phyloP scores from a whole-genome alignment of 2,329 filamentous ascomycete species.

The Trichoderma sp. region DNA sequence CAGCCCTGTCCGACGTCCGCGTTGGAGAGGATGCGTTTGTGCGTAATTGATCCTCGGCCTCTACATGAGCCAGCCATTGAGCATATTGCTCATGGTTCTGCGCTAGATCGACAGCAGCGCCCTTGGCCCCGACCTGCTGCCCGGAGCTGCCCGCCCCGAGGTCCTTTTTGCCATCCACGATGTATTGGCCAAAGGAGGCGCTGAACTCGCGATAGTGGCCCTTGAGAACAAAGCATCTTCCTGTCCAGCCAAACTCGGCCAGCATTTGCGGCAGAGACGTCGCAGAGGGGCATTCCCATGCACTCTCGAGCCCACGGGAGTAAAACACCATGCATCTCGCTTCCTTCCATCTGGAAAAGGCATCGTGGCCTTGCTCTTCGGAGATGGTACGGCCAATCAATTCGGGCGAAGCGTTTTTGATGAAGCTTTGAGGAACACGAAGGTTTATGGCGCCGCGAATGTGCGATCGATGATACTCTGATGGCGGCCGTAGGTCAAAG shows the following conservation, averaged over 20 bases:
- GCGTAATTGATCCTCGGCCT: conserved; percentile 47
- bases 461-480: conserved; percentile 54
- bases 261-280: conserved; percentile 51
- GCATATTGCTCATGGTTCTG: conserved; percentile 46
- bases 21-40: conserved; percentile 44
- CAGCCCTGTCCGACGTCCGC: conserved; percentile 45
- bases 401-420: conserved; percentile 52
- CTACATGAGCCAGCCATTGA: conserved; percentile 49
- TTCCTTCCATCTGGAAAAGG: conserved; percentile 51
- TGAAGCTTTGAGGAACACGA: conserved; percentile 52
- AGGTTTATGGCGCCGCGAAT: conserved; percentile 57
- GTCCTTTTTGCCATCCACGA: conserved; percentile 48
- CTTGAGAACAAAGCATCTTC: conserved; percentile 57
- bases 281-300: conserved; percentile 55
- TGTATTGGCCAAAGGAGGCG: conserved; percentile 54
- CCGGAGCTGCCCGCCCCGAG: conserved; percentile 46
- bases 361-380: conserved; percentile 51
- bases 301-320: conserved; percentile 52
- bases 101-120: conserved; percentile 27
- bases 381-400: conserved; percentile 54
- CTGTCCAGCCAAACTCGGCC: conserved; percentile 51
- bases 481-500: conserved; percentile 53
- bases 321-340: conserved; percentile 57
- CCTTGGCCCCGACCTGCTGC: neutral
- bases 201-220: conserved; percentile 60